Evolutionary conservation across 805 yeast species (phyloP), one percentile per base, ranked within the genome.

Genomic region (Starmerella ratchasimensis): DNA sequence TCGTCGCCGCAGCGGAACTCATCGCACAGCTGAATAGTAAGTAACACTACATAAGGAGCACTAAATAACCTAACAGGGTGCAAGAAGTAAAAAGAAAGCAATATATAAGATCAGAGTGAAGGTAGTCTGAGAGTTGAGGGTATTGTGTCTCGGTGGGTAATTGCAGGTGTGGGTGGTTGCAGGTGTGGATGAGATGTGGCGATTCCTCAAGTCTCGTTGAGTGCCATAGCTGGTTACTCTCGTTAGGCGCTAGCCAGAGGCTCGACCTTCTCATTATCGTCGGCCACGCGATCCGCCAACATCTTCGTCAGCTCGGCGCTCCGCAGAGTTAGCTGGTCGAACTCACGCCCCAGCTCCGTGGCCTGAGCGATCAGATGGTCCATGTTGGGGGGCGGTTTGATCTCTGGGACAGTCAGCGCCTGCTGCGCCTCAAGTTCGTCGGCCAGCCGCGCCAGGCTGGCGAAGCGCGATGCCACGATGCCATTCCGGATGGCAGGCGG

Each of bases 1-100:
- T 67, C 3, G 51, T 72, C 22, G 62, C 39, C 21, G n/a, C 24
- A 4, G 11, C 23, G 5, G 22, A 29, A 15, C 21, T 26, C 21
- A 17, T 35, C 29, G 27, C 11, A 24, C 11, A 24, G n/a, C 11
- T 24, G 13, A 24, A 24, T 24, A 11, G 13, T 24, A 24, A 24
- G 13, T n/a, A 24, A n/a, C n/a, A n/a, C n/a, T n/a, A n/a, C n/a
- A n/a, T n/a, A n/a, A n/a, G n/a, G n/a, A n/a, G n/a, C n/a, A n/a
- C n/a, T n/a, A n/a, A n/a, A n/a, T 11, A 24, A 24, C 27, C n/a
- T n/a, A 11, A 24, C n/a, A 11, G n/a, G n/a, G 27, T 24, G n/a
- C n/a, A 24, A 24, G n/a, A 24, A 24, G 11, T n/a, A 24, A 24
- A n/a, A 24, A 24, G 11, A 24, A 24, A 24, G n/a, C n/a, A 24